Evolutionary conservation across 768 basidiomycete genomes (phyloP), one percentile per base, ranked within the genome.

Genomic region (Dendrothele bispora): DNA sequence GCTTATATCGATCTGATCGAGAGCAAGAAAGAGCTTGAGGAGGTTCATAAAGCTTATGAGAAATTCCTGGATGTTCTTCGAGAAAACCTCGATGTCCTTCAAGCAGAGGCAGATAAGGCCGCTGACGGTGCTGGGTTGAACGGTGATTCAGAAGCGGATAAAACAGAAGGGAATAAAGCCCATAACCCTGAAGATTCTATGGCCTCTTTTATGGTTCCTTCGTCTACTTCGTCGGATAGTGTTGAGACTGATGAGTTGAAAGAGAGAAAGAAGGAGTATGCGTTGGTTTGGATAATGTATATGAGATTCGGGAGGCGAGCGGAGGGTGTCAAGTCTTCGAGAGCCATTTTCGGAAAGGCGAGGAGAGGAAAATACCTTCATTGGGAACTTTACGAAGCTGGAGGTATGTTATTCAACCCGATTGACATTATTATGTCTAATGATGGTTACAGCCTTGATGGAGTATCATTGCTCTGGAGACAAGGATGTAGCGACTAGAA

Each of bases 321-420:
- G 4, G 91, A 95, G 72, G 91, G 91, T 17, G 79, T 91, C 56
- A 88, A 88, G 65, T 73, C 85, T 3, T 85, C 88, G 32, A 74
- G 95, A 46, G 72, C 74, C 1, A 70, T 93, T 5, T 98, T 98
- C 57, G 80, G 78, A 17, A 87, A 86, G 65, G 91, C 93, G 10
- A 76, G 94, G 55, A 88, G 83, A 59, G 76, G 78, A 55, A 77
- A 76, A 38, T 89, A 78, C 80, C 79, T 79, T 2, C 77, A 90
- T 14, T 98, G 97, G 97, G 88, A 95, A 59, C 88, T 92, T 0
- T 95, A 86, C 57, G 95, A 98, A 63, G 88, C 94, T 35, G 85
- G 91, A 46, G 94, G 94, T 95, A 53, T 28, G 75, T 62, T 41
- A 11, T 7, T 46, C 18, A 30, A 43, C 5, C 39, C 18, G 39